Evolutionary conservation across 148 eudicot genomes (phyloP).

Genomic region (Chenopodium album): DNA sequence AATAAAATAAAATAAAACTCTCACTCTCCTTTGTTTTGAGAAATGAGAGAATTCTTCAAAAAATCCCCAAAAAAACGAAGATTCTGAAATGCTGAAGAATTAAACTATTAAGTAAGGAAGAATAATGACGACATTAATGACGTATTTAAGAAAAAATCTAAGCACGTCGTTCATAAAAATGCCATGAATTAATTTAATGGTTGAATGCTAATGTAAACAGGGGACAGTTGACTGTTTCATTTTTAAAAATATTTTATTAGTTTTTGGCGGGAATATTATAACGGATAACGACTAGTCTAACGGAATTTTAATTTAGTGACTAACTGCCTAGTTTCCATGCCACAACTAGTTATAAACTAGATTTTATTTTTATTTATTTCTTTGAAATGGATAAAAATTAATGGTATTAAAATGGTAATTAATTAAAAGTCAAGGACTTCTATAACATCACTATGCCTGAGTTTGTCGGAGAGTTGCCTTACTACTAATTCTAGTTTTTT

Average conservation of each 20-base stretch:
- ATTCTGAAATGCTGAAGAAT: neutral
- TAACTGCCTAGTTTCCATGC: neutral
- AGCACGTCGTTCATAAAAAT: conserved; percentile 21
- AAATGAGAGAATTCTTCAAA: neutral
- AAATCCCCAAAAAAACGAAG: neutral
- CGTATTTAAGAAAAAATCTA: conserved; percentile 12
- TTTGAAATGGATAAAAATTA: neutral
- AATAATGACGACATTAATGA: conserved; percentile 16
- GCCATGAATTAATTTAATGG: conserved; percentile 8
- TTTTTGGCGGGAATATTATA: conserved; percentile 20
- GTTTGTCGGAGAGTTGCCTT: neutral
- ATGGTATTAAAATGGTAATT: neutral
- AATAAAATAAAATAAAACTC: neutral
- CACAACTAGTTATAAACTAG: neutral
- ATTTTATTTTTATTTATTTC: neutral
- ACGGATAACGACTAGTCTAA: neutral
- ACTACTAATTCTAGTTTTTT: neutral
- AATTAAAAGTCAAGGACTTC: neutral
- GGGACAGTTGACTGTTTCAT: conserved; percentile 21
- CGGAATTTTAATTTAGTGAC: neutral
- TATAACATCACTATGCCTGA: neutral
- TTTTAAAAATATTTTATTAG: neutral
- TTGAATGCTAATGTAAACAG: conserved; percentile 8
- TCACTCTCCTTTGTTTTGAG: conserved; percentile 2
- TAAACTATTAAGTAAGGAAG: conserved; percentile 5